Conservation (phyloP, 2,329 filamentous ascomycete species). For the Acrocalymma vagum region DNA sequence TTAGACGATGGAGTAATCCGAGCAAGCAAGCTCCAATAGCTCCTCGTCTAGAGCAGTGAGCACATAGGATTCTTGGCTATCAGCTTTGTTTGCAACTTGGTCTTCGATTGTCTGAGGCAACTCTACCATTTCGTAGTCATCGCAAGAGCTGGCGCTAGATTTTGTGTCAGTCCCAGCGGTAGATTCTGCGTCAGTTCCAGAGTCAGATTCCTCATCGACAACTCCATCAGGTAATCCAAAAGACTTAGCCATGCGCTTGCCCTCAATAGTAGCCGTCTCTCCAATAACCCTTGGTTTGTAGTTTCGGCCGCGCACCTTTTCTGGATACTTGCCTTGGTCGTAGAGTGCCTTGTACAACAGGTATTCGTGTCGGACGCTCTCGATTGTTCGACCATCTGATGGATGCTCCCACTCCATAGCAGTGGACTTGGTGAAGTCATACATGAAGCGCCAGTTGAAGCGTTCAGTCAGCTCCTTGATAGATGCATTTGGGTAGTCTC, state of each 20-base stretch:
- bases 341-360: constrained; percentile 28
- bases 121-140: too few relatives aligned
- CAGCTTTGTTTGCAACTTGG: background rate
- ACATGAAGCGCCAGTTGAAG: constrained; percentile 31
- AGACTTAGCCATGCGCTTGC: too few relatives aligned
- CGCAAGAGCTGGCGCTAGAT: too few relatives aligned
- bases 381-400: constrained; percentile 30
- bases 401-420: constrained; percentile 15
- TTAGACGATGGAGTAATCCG: too few relatives aligned
- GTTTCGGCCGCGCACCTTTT: constrained; percentile 9
- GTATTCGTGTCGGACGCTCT: constrained; percentile 37
- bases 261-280: background rate
- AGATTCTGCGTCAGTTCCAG: too few relatives aligned
- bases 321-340: constrained; percentile 18
- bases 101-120: too few relatives aligned
- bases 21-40: background rate
- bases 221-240: too few relatives aligned
- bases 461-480: constrained; percentile 34
- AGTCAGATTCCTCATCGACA: too few relatives aligned
- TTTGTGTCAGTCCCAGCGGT: too few relatives aligned
- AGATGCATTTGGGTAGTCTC: constrained; percentile 23
- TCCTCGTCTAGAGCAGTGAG: too few relatives aligned
- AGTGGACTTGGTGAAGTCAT: constrained; percentile 12
- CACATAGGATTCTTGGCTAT: too few relatives aligned
- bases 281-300: constrained; percentile 9